These are phyloP conservation scores for Skeletonema menzelii DNA, from an alignment of 108 stramenopile genomes.

Conservation along the genomic window DNA sequence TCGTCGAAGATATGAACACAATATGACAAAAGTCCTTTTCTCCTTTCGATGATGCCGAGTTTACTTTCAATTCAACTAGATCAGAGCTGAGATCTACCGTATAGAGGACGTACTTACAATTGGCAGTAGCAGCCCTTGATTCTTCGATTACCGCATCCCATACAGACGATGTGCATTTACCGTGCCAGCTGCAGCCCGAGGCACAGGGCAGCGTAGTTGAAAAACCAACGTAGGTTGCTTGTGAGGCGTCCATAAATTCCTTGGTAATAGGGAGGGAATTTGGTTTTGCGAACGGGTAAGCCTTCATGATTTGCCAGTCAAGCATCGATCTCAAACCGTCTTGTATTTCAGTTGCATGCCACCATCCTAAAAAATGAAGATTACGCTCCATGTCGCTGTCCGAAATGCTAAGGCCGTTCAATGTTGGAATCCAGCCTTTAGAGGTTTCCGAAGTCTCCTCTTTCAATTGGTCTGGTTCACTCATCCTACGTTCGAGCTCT, in stretches of 20 bases:
- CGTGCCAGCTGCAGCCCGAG: conserved; percentile 57
- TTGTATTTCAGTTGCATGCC: conserved; percentile 26
- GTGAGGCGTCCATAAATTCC: conserved; percentile 17
- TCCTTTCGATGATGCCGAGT: conserved; percentile 43
- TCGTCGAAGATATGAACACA: conserved; percentile 72
- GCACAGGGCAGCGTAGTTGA: conserved; percentile 47
- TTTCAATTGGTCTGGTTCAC: conserved; percentile 17
- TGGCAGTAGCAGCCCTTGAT: conserved; percentile 40
- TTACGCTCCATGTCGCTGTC: conserved; percentile 23
- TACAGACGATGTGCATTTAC: conserved; percentile 35
- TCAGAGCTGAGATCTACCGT: conserved; percentile 57
- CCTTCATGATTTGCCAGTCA: conserved; percentile 41
- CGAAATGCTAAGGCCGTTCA: conserved; percentile 11
- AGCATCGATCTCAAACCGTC: conserved; percentile 40
- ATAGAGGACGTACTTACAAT: conserved; percentile 62
- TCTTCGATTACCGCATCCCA: conserved; percentile 49
- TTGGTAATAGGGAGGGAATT: conserved; percentile 1
- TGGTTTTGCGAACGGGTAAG: conserved; percentile 28
- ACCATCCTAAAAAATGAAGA: conserved; percentile 44
- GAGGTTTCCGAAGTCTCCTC: conserved; percentile 8
- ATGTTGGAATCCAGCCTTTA: not conserved
- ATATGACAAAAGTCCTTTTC: conserved; percentile 58
- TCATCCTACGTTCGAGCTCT: conserved; percentile 34
- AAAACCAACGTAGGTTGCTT: conserved; percentile 17
- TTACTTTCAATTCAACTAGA: conserved; percentile 42